Evolutionary conservation across 2,329 filamentous ascomycete genomes (phyloP).

Genomic region (Myriosclerotinia duriaeana): DNA sequence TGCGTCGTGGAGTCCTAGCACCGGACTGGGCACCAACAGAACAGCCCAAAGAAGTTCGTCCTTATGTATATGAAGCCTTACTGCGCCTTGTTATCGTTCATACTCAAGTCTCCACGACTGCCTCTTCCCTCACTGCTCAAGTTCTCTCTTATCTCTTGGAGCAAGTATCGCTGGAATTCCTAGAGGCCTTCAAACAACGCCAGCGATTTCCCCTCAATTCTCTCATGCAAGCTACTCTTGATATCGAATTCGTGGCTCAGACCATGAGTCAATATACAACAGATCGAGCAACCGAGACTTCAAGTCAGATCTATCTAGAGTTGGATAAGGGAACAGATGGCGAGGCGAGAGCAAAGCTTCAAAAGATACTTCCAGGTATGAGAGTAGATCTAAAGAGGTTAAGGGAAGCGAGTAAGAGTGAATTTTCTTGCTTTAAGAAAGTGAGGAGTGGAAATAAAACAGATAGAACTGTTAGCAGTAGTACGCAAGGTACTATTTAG

Average conservation of each 20-base stretch:
- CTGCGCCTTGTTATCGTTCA: constrained; percentile 87
- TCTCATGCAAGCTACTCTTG: constrained; percentile 94
- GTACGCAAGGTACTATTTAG: constrained; percentile 2
- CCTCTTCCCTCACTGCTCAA: constrained; percentile 71
- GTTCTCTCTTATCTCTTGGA: constrained; percentile 87
- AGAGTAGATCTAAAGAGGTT: constrained; percentile 80
- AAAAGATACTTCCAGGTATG: constrained; percentile 88
- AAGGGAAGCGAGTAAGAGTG: constrained; percentile 75
- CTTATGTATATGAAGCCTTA: constrained; percentile 87
- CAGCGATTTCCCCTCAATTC: constrained; percentile 70
- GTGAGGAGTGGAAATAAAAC: constrained; percentile 30
- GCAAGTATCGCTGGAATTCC: constrained; percentile 74
- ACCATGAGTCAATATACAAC: constrained; percentile 88
- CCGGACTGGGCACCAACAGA: constrained; percentile 67
- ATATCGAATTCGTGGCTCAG: constrained; percentile 95
- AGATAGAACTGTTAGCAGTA: constrained; percentile 16
- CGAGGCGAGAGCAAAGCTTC: constrained; percentile 73
- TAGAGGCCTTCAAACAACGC: constrained; percentile 72
- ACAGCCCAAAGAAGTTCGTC: constrained; percentile 71
- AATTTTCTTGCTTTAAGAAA: constrained; percentile 84
- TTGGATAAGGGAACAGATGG: constrained; percentile 88
- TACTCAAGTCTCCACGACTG: constrained; percentile 80
- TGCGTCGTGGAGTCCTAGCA: constrained; percentile 69
- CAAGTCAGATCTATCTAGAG: constrained; percentile 89
- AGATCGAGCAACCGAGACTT: constrained; percentile 74